These are phyloP conservation scores for Tetrahymena borealis DNA, from an alignment of 73 alveolate species.

Conservation along the genomic window DNA sequence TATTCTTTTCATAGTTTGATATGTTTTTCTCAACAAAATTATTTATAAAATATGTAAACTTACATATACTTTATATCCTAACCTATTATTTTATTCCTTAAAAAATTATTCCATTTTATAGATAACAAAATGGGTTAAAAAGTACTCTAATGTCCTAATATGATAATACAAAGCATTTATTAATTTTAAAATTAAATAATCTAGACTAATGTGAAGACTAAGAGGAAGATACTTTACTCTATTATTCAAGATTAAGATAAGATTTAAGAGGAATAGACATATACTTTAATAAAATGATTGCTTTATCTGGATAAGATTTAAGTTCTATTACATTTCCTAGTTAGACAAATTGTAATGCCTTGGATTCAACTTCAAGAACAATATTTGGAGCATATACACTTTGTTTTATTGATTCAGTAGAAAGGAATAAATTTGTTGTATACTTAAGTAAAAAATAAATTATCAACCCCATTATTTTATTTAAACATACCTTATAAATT, in stretches of 20 bases:
- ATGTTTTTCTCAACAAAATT: background rate
- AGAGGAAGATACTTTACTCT: background rate
- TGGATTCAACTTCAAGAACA: background rate
- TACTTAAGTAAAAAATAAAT: background rate
- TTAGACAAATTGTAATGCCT: background rate
- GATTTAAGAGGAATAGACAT: background rate
- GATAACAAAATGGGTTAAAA: too few species aligned
- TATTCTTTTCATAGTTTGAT: too few species aligned
- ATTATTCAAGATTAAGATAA: background rate
- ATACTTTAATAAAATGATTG: background rate
- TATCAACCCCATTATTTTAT: too few species aligned
- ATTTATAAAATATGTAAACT: too few species aligned
- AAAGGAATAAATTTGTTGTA: background rate
- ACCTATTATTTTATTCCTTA: too few species aligned
- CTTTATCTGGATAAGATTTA: background rate
- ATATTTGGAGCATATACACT: background rate
- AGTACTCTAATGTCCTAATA: too few species aligned
- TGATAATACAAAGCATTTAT: too few species aligned
- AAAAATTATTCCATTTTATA: too few species aligned
- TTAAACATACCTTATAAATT: too few species aligned
- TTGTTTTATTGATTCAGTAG: background rate
- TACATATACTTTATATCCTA: too few species aligned
- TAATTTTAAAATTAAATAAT: too few species aligned
- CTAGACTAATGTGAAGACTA: background rate
- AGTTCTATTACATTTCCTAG: background rate